These are phyloP conservation scores for Coniochaeta sp. DNA, from an alignment of 2,329 filamentous ascomycete genomes.

Conservation along the genomic window DNA sequence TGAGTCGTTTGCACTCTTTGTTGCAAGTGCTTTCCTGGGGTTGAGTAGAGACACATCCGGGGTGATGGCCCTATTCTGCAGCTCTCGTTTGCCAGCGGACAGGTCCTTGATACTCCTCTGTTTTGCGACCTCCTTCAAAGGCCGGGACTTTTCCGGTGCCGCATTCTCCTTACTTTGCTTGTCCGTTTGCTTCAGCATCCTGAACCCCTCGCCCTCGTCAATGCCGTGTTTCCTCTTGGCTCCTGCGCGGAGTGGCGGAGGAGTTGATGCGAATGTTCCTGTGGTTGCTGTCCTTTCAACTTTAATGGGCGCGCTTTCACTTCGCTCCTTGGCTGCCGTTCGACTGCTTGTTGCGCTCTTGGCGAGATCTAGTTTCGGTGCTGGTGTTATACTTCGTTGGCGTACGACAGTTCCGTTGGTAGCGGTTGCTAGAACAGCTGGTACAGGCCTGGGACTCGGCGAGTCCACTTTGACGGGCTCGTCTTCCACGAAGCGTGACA, in stretches of 20 bases:
- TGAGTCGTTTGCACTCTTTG: conserved; percentile 57
- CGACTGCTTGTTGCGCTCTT: conserved; percentile 1
- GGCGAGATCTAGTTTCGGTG: conserved; percentile 14
- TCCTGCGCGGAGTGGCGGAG: conserved; percentile 31
- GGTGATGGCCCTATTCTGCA: conserved; percentile 21
- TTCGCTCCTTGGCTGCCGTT: not conserved
- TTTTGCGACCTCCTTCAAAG: conserved; percentile 20
- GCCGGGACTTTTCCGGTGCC: conserved; percentile 9
- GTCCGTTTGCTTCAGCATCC: conserved; percentile 18
- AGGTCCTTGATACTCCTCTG: conserved; percentile 41
- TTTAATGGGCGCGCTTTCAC: not conserved
- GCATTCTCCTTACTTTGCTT: conserved; percentile 1
- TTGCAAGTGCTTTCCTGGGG: conserved; percentile 41
- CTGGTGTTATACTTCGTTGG: conserved; percentile 5
- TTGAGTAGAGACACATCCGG: conserved; percentile 8
- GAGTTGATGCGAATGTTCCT: not conserved
- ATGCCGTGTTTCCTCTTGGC: conserved; percentile 54
- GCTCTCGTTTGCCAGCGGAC: conserved; percentile 31
- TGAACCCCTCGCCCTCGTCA: conserved; percentile 41
- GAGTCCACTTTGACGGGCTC: conserved; percentile 48
- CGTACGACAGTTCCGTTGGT: not conserved
- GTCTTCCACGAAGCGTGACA: conserved; percentile 51
- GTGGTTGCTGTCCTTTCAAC: not conserved
- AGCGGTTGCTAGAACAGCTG: conserved; percentile 3
- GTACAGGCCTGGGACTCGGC: conserved; percentile 22